A percentile compares a stretch with the other conserved stretches of the same genome.
Evolutionary conservation across 164 flowering plant genomes (phyloP).

Genomic region (Macadamia tetraphylla): DNA sequence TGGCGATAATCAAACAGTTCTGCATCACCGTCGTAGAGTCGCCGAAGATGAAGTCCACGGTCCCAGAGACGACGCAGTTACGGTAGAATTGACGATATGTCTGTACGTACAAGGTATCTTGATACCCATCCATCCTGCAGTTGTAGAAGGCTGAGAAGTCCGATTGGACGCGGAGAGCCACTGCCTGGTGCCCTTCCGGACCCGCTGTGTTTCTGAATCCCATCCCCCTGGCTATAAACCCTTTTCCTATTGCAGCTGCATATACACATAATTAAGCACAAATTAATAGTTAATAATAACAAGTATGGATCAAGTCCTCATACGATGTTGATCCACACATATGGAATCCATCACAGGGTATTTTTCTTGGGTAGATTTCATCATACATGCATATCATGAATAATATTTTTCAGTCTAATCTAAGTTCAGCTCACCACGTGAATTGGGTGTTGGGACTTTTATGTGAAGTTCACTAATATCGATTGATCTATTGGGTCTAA

Average conservation of each 20-base stretch:
- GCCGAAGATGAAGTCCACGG: slow-evolving; percentile 61
- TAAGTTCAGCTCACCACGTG: no score
- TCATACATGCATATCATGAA: no score
- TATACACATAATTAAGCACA: no score
- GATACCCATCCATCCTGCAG: slow-evolving; percentile 57
- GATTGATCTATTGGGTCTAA: no score
- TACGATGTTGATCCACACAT: no score
- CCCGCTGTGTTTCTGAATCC: slow-evolving; percentile 67
- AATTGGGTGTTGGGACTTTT: no score
- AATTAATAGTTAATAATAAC: neutral
- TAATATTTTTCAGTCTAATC: no score
- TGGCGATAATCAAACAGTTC: slow-evolving; percentile 36
- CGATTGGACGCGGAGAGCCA: slow-evolving; percentile 40
- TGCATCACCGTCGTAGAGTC: slow-evolving; percentile 37
- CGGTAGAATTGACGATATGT: slow-evolving; percentile 47
- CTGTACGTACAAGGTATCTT: slow-evolving; percentile 51
- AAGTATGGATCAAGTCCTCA: no score
- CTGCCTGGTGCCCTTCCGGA: slow-evolving; percentile 59
- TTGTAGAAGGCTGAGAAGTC: slow-evolving; percentile 45
- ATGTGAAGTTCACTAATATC: no score
- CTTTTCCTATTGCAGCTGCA: slow-evolving; percentile 39
- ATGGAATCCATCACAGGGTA: no score
- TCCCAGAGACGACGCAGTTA: slow-evolving; percentile 57
- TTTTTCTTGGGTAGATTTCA: no score
- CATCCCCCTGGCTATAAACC: slow-evolving; percentile 42